These are phyloP conservation scores for Escallonia herrerae DNA, from an alignment of 129 eudicot species.

Conservation along the genomic window DNA sequence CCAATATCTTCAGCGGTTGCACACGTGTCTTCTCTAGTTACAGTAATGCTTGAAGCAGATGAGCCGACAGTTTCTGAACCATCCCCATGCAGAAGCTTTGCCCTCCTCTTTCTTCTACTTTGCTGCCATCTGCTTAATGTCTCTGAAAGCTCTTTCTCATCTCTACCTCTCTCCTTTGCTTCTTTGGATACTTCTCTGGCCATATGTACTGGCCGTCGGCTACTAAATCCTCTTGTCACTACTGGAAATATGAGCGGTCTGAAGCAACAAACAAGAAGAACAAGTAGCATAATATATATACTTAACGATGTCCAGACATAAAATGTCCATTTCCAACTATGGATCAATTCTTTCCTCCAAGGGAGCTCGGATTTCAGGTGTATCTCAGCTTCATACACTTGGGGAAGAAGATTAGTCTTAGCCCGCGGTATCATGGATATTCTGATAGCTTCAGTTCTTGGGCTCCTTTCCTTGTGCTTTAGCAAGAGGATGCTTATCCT, in stretches of 20 bases:
- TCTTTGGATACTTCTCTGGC: background rate
- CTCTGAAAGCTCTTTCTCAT: slow-evolving; percentile 31
- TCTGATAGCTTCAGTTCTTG: slow-evolving; percentile 46
- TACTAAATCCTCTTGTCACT: background rate
- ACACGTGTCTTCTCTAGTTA: slow-evolving; percentile 34
- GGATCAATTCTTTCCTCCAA: slow-evolving; percentile 58
- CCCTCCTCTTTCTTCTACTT: slow-evolving; percentile 60
- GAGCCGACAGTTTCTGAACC: slow-evolving; percentile 9
- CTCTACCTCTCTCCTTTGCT: slow-evolving; percentile 3
- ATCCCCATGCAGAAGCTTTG: slow-evolving; percentile 31
- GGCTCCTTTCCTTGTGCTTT: slow-evolving; percentile 47
- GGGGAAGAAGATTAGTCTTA: slow-evolving; percentile 54
- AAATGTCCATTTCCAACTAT: slow-evolving; percentile 81
- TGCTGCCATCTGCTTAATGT: slow-evolving; percentile 41
- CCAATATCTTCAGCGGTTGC: slow-evolving; percentile 45
- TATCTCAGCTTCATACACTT: slow-evolving; percentile 60
- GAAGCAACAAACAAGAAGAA: slow-evolving; percentile 33
- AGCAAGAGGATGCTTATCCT: slow-evolving; percentile 33
- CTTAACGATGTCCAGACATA: slow-evolving; percentile 72
- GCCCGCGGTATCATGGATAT: slow-evolving; percentile 52
- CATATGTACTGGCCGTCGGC: background rate
- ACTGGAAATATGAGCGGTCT: slow-evolving; percentile 44
- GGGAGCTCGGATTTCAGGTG: slow-evolving; percentile 55
- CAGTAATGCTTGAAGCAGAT: slow-evolving; percentile 48
- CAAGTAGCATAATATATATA: slow-evolving; percentile 40